Evolutionary conservation across 441 rosid species (phyloP), one percentile per base, ranked within the genome.

Genomic region (Kokia cookei): DNA sequence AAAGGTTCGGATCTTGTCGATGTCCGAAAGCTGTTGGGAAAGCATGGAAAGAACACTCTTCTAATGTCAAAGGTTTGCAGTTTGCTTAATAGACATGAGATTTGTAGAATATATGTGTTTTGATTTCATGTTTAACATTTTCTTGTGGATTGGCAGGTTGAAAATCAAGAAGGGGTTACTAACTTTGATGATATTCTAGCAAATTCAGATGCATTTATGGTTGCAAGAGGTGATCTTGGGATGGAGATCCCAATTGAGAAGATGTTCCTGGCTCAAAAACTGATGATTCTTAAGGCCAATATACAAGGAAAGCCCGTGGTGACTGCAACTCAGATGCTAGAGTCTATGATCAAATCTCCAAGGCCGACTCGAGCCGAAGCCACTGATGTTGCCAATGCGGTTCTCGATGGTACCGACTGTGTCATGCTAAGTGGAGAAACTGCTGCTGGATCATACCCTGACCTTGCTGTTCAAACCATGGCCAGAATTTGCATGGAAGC

Each of bases 341-440:
- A 88, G 74, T 88, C 91, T 0, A 88, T 88, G 94, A 90, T 83
- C n/a, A 84, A 84, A 72, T 82, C 86, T 45, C 94, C 92, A 9
- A 77, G 89, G 75, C 92, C 94, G 5, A 88, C 92, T 13, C 78
- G 94, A 66, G 94, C 92, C 0, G 94, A 90, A 81, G 92, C 89
- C 10, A 88, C 94, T 0, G 94, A 90, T 72, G 90, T 90, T 51
- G 94, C 92, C 17, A 90, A 88, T 76, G 92, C 94, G 55, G 94
- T 88, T 73, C 87, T 88, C 6, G 92, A 90, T 7, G 92, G 94
- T 3, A 84, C 90, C 1, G 94, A 90, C 51, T 88, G 89, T 47
- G 94, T 90, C 68, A 90, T 90, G 94, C 89, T 90, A 5, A 85
- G 89, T 32, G 92, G 94, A n/a, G 94, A 90, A 77, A 88, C 90